Evolutionary conservation across 116 monocot species (phyloP), one percentile per base, ranked within the genome.

Genomic region (Trichopus zeylanicus): DNA sequence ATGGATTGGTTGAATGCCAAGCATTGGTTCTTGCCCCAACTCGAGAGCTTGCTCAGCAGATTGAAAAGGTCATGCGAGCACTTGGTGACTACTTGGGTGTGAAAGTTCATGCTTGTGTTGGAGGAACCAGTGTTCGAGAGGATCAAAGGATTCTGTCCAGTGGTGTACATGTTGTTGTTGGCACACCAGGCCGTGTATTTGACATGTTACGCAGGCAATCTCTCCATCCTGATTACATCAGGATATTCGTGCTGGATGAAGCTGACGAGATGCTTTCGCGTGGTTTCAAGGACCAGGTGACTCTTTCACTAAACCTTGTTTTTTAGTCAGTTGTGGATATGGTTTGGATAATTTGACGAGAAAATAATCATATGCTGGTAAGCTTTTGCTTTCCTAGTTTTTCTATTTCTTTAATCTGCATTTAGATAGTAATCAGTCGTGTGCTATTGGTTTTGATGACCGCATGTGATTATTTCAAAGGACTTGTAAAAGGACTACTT

Each of bases 201-300:
- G 69, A 79, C 62, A 79, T 79, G 79, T 30, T 79, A 32, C 57
- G 70, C 22, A 65, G 74, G 24, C 79, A 74, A 20, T 79, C 74
- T 6, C 79, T 79, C 11, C 73, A 66, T 12, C 65, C 73, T 21
- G 70, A 73, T 29, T 26, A 61, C 35, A 79, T 79, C 25, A 79
- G 57, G 65, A 74, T 79, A 69, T 79, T 79, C 57, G 79, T 79
- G 3, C 46, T 79, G 69, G 79, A 79, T 48, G 79, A 79, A 30
- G 66, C 70, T 61, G 79, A 79, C 66, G 79, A 79, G 29, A 79
- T 79, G 79, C 74, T 79, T 46, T 79, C 79, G 0, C 65, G 66
- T 25, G 79, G 79, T 25, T 79, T 73, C 70, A 79, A 79, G 73
- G 79, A 79, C 57, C 74, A 79, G 69, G 78, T 73, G n/a, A n/a